Base-by-base conservation (phyloP, 2,329 filamentous ascomycete species). In the Curvularia hawaiiensis region DNA sequence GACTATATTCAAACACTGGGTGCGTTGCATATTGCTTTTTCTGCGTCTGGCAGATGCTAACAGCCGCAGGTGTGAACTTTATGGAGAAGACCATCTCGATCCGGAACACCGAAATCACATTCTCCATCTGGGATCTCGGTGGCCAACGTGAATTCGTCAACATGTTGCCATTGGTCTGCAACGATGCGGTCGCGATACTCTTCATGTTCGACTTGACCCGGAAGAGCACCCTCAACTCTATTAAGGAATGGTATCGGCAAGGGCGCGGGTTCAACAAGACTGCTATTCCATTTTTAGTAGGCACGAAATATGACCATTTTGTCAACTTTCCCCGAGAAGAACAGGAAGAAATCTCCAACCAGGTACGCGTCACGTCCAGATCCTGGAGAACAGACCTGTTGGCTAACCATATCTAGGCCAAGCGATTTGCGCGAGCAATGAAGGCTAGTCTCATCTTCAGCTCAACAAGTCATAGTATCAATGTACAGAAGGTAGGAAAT, bases 61-160 rank as follows among this genome's bases (percentile, higher is more conserved):
- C 65, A 30, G 24, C 14, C 12, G n/a, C 67, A 89, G 87, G 95
- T 66, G 95, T 99, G 79, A 99, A 99, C 79, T 99, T 99, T 79
- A 99, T 99, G 95, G 95, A 99, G 78, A 99, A 99, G 84, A 99
- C 95, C 35, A 99, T 99, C 75, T 96, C 92, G 62, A 99, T 99
- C 78, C 90, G 95, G 61, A 99, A 99, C 79, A 99, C 95, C 16
- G 95, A 99, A 79, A 99, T 99, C 77, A 99, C 95, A 43, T 99
- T 99, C 80, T 97, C 92, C 60, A 99, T 99, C 75, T 99, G 95
- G 95, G 95, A 99, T 82, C 80, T 99, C 54, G 95, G 95, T 69
- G 95, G 95, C 65, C 95, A 99, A 82, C 89, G 95, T 73, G 95
- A 99, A 79, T 99, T 99, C 73, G 95, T 99, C 79, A 99, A 99